These are phyloP conservation scores for Hypholoma fasciculare DNA, from an alignment of 768 basidiomycete genomes.

Conservation along the genomic window DNA sequence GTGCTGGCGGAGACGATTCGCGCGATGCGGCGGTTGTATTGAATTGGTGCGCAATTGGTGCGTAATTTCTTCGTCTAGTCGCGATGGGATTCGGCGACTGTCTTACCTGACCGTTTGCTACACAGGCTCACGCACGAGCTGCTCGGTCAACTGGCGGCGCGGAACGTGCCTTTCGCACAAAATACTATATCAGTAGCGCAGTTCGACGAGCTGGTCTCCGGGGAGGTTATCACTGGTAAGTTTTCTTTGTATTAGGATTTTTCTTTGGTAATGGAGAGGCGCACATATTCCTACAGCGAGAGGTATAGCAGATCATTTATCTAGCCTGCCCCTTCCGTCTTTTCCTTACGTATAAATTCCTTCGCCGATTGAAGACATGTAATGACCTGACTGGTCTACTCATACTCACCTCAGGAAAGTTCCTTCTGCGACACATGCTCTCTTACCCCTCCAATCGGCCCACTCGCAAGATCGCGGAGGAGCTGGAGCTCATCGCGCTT, in stretches of 20 bases:
- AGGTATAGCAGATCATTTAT: too few species aligned
- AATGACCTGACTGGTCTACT: background rate
- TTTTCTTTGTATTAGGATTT: background rate
- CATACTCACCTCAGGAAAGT: constrained; percentile 77
- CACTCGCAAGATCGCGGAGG: constrained; percentile 43
- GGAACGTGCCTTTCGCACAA: constrained; percentile 52
- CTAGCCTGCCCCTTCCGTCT: too few species aligned
- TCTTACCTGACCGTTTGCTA: background rate
- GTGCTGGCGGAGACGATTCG: constrained; percentile 27
- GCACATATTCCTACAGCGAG: background rate
- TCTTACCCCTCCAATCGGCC: constrained; percentile 37
- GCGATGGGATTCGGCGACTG: background rate
- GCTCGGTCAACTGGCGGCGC: constrained; percentile 69
- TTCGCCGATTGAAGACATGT: background rate
- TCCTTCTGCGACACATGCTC: constrained; percentile 73
- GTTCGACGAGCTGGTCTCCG: constrained; percentile 75
- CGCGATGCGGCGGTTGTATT: constrained; percentile 71
- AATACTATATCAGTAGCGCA: constrained; percentile 62
- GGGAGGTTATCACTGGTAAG: constrained; percentile 68
- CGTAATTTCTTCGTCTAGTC: background rate
- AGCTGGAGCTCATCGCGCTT: constrained; percentile 48
- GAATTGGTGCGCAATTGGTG: constrained; percentile 64
- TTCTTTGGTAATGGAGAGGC: background rate
- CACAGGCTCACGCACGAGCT: constrained; percentile 83
- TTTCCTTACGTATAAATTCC: background rate